Evolutionary conservation across 257 asterid species (phyloP).

Genomic region (Solanum peruvianum): DNA sequence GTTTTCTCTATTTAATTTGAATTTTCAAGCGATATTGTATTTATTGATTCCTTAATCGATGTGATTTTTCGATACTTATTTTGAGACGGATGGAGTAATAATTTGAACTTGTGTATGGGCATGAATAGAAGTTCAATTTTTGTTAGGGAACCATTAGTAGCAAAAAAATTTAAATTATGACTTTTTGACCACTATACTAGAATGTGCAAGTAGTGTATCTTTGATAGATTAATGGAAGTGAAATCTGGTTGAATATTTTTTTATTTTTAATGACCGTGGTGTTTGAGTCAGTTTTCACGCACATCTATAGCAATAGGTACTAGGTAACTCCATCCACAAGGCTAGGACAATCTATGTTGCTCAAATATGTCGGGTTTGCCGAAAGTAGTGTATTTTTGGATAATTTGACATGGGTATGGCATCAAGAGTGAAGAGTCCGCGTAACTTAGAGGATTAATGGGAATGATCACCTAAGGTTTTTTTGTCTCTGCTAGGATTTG

Average conservation of each 20-base stretch:
- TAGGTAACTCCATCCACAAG: neutral
- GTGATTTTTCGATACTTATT: neutral
- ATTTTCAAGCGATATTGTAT: neutral
- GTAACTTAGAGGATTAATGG: neutral
- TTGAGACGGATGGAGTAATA: neutral
- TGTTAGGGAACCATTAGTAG: neutral
- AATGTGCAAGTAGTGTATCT: neutral
- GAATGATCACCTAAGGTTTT: neutral
- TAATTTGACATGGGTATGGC: fast-evolving
- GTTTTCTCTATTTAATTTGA: neutral
- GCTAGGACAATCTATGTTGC: neutral
- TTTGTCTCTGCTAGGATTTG: neutral
- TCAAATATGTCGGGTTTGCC: neutral
- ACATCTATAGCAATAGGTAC: fast-evolving
- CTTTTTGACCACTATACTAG: neutral
- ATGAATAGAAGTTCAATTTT: neutral
- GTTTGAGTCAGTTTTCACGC: neutral
- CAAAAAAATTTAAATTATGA: neutral
- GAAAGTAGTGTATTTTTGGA: neutral
- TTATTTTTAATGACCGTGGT: neutral
- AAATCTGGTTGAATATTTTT: neutral
- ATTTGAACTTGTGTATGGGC: neutral
- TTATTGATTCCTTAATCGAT: neutral
- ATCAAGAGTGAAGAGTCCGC: neutral
- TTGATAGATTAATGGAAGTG: neutral